Conservation (phyloP, 192 early-diverging fungal species). For the Spizellomyces punctatus region DNA sequence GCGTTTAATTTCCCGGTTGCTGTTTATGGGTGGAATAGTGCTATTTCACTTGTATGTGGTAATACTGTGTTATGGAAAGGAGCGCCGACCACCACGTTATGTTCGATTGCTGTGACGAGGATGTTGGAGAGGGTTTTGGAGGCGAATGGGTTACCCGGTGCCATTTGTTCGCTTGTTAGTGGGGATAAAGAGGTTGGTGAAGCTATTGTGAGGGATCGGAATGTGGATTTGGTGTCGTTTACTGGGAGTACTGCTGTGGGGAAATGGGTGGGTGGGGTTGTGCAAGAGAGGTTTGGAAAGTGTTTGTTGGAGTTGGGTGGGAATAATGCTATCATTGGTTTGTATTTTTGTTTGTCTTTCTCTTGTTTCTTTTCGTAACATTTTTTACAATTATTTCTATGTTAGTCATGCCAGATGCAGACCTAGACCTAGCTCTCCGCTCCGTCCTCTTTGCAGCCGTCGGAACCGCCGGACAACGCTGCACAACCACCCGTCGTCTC, state of each 20-base stretch:
- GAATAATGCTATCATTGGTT: constrained; percentile 90
- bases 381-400: constrained; percentile 34
- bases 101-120: constrained; percentile 86
- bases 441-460: constrained; percentile 92
- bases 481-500: constrained; percentile 90
- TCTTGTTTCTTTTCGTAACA: not conserved
- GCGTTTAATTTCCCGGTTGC: constrained; percentile 95
- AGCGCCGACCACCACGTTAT: constrained; percentile 64
- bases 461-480: constrained; percentile 94
- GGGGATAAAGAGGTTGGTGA: constrained; percentile 87
- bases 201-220: constrained; percentile 67
- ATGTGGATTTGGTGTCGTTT: constrained; percentile 83
- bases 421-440: constrained; percentile 84
- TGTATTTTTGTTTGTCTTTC: not conserved
- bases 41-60: constrained; percentile 85
- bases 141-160: constrained; percentile 77
- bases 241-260: constrained; percentile 82
- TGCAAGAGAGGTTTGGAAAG: constrained; percentile 87
- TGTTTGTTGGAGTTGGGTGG: constrained; percentile 89
- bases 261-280: constrained; percentile 73
- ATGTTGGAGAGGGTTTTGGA: constrained; percentile 82
- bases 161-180: constrained; percentile 78
- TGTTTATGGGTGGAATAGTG: constrained; percentile 93
- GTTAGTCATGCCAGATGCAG: constrained; percentile 75
- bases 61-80: constrained; percentile 89